These are phyloP conservation scores for Geranium brycei DNA, from an alignment of 345 rosid species.

Conservation along the genomic window DNA sequence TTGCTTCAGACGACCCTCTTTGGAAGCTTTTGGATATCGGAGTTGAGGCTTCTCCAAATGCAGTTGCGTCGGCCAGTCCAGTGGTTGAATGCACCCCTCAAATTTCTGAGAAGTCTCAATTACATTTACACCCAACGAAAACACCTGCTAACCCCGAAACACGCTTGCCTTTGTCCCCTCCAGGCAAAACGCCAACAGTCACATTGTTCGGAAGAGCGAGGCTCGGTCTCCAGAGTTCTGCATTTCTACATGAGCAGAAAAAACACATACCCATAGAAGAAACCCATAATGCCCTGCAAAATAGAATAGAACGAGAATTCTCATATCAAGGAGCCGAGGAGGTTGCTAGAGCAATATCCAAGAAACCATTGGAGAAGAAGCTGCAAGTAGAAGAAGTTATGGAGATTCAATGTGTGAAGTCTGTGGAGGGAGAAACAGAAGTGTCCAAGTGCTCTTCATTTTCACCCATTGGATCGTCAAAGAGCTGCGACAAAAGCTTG, in stretches of 20 bases:
- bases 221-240: constrained; percentile 25
- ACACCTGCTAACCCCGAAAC: constrained; percentile 16
- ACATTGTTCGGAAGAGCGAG: constrained; percentile 77
- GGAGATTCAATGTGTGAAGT: constrained; percentile 8
- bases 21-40: constrained; percentile 76
- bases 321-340: too few relatives aligned
- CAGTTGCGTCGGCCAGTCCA: constrained; percentile 17
- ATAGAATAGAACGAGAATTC: neutral
- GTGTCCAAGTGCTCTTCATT: constrained; percentile 8
- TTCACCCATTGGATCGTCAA: constrained; percentile 4
- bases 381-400: neutral
- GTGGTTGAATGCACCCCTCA: constrained; percentile 16
- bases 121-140: constrained; percentile 10
- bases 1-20: constrained; percentile 41
- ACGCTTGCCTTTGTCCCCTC: constrained; percentile 27
- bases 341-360: too few relatives aligned
- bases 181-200: constrained; percentile 29
- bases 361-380: neutral
- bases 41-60: constrained; percentile 23
- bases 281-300: constrained; percentile 10
- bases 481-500: constrained; percentile 32
- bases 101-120: constrained; percentile 16
- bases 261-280: constrained; percentile 9
- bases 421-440: neutral
- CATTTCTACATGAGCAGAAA: constrained; percentile 10